phyloP scores from a whole-genome alignment of 208 protist genomes.

The Leishmania major region DNA sequence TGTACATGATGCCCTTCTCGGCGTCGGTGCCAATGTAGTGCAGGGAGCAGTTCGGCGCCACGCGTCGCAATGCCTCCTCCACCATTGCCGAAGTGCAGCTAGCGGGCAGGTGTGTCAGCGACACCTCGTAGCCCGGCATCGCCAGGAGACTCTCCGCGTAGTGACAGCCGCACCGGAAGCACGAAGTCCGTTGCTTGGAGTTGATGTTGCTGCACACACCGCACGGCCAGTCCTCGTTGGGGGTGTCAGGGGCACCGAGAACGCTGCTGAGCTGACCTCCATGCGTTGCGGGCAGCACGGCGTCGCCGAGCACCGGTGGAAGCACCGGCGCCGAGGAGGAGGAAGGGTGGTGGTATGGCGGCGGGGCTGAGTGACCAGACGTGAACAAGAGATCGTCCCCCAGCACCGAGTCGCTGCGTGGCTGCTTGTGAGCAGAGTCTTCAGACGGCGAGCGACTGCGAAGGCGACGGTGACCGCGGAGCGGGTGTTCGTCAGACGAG shows the following conservation, averaged over 20 bases:
- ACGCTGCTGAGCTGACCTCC: neutral
- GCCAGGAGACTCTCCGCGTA: conserved; percentile 46
- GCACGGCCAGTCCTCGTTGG: conserved; percentile 75
- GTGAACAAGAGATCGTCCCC: conserved; percentile 1
- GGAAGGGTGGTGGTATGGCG: neutral
- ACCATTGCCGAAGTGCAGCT: conserved; percentile 26
- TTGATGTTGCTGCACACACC: conserved; percentile 88
- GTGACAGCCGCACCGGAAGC: conserved; percentile 65
- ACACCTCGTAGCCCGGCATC: conserved; percentile 50
- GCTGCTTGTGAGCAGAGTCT: neutral
- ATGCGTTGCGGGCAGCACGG: neutral
- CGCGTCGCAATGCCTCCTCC: conserved; percentile 20
- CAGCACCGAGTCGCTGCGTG: conserved; percentile 22
- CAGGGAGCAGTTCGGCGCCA: conserved; percentile 7
- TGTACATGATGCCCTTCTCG: conserved; percentile 18
- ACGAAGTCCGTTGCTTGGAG: conserved; percentile 56
- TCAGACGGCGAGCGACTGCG: conserved; percentile 17
- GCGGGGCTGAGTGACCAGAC: neutral
- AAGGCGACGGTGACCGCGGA: conserved; percentile 12
- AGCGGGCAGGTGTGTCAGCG: conserved; percentile 34
- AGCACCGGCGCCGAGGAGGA: conserved; percentile 7
- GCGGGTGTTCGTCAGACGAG: neutral
- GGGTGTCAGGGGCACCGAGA: conserved; percentile 19
- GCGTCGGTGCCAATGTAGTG: conserved; percentile 14
- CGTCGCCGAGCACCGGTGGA: conserved; percentile 14